Base-by-base conservation (phyloP, 1,284 basidiomycete species). In the Ustilago xerochloae region DNA sequence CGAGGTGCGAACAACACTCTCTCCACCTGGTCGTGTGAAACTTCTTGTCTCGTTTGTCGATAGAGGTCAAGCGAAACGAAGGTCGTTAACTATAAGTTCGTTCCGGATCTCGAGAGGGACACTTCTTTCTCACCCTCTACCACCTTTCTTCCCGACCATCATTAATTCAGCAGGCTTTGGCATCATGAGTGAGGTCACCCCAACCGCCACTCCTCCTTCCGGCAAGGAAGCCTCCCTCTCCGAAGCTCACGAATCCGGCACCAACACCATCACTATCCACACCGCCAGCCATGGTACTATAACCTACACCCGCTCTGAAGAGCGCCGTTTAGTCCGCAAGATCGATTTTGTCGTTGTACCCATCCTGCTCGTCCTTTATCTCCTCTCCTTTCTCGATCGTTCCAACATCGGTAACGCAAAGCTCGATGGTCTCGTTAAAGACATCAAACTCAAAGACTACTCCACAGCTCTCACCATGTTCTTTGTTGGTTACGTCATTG, bases 361-460 rank as follows among this genome's bases (percentile, higher is more conserved):
- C 26, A 80, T 81, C 58, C 63, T 78, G 1, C 66, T 77, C 16
- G 46, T 65, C 2, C 50, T 79, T 26, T 77, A 70, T 24, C 52
- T 77, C 15, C 41, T 78, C 6, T 62, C 58, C 2, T 80, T 80
- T 60, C 49, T 80, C 13, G 79, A 80, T 43, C 49, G 78, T 16
- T 50, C 50, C 24, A 78, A 81, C 41, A 80, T 80, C 29, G 77
- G 73, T 20, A 70, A 78, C 30, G 79, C 79, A 13, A 71, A 70
- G 29, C 56, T 80, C 50, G 72, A 77, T 8, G 79, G 79, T 0
- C 46, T 81, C 3, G 66, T 74, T 7, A 52, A 52, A 12, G 76
- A 78, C 28, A 48, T 81, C 35, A 53, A 61, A 6, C 61, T 80
- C 30, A 57, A 30, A 7, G 75, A 80, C 53, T 80, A 79, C 53